A percentile compares a stretch with the other conserved stretches of the same genome.
Evolutionary conservation across 306 rosid genomes (phyloP).

Genomic region (Medicago ruthenica): DNA sequence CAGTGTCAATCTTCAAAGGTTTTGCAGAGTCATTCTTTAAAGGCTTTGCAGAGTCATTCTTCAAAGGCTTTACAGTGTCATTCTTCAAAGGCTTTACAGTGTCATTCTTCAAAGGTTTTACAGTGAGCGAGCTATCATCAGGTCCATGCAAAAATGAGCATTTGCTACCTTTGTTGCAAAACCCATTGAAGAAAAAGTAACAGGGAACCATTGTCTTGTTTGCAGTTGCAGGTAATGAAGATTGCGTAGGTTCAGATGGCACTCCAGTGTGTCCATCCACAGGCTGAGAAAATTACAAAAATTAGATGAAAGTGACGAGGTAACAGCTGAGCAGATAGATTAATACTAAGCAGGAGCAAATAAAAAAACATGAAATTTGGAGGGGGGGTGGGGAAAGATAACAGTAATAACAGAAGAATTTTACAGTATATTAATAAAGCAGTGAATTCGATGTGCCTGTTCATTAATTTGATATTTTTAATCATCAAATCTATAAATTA

Average conservation of each 20-base stretch:
- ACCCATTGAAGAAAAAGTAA: conserved; percentile 75
- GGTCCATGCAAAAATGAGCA: conserved; percentile 75
- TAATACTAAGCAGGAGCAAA: conserved; percentile 21
- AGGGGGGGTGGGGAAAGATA: neutral
- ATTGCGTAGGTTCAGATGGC: conserved; percentile 57
- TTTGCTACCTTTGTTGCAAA: conserved; percentile 79
- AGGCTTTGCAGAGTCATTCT: neutral
- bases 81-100: conserved; percentile 1
- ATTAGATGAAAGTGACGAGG: conserved; percentile 34
- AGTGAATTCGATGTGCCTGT: conserved; percentile 1
- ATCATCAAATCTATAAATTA: conserved; percentile 23
- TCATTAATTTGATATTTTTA: conserved; percentile 22
- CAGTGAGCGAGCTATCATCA: conserved; percentile 41
- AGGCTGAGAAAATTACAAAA: conserved; percentile 59
- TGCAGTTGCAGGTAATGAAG: conserved; percentile 59
- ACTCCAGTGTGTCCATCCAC: conserved; percentile 68
- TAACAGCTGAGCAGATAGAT: conserved; percentile 34
- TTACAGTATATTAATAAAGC: conserved; percentile 11
- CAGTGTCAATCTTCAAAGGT: neutral
- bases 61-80: neutral
- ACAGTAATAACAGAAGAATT: neutral
- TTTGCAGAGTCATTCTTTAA: neutral
- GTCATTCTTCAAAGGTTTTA: neutral
- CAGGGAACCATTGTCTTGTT: conserved; percentile 74
- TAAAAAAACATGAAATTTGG: conserved; percentile 8